A percentile compares a stretch with the other conserved stretches of the same genome.
Evolutionary conservation across 2,329 filamentous ascomycete species (phyloP).

Genomic region (Talaromyces sp.): DNA sequence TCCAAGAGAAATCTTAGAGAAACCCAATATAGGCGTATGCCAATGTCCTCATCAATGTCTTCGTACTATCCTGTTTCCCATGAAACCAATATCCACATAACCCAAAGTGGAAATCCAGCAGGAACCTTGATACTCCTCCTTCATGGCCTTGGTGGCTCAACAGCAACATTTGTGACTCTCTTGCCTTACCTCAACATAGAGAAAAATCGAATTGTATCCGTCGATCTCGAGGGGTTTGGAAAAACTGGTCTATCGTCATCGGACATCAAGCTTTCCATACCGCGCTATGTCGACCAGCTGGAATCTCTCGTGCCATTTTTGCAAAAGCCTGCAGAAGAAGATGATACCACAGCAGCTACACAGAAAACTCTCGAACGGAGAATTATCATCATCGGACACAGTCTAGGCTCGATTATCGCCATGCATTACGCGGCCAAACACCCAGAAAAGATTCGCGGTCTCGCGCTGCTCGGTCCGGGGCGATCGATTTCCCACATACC

Average conservation of each 20-base stretch:
- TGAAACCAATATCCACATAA: conserved; percentile 8
- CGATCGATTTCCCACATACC: conserved; percentile 23
- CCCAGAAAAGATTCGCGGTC: conserved; percentile 24
- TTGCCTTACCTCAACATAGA: conserved; percentile 8
- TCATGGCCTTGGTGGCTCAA: conserved; percentile 12
- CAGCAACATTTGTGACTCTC: conserved; percentile 2
- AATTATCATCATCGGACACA: conserved; percentile 33
- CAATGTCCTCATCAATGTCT: conserved; percentile 3
- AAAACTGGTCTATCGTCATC: conserved; percentile 7
- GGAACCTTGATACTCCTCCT: conserved; percentile 4
- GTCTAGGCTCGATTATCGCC: conserved; percentile 35
- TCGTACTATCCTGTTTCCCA: background rate
- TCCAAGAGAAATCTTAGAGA: background rate
- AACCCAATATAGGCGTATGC: background rate
- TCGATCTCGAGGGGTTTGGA: conserved; percentile 13
- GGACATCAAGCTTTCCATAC: conserved; percentile 13
- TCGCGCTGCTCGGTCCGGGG: conserved; percentile 33
- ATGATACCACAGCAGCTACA: background rate
- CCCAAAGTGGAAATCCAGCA: background rate
- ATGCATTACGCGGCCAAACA: conserved; percentile 35
- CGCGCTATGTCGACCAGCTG: conserved; percentile 12
- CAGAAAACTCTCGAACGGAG: background rate
- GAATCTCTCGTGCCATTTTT: conserved; percentile 12
- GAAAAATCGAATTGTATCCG: conserved; percentile 13
- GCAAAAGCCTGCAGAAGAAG: background rate